These are phyloP conservation scores for Dacryopinax primogenitus DNA, from an alignment of 768 basidiomycete genomes.

Conservation along the genomic window DNA sequence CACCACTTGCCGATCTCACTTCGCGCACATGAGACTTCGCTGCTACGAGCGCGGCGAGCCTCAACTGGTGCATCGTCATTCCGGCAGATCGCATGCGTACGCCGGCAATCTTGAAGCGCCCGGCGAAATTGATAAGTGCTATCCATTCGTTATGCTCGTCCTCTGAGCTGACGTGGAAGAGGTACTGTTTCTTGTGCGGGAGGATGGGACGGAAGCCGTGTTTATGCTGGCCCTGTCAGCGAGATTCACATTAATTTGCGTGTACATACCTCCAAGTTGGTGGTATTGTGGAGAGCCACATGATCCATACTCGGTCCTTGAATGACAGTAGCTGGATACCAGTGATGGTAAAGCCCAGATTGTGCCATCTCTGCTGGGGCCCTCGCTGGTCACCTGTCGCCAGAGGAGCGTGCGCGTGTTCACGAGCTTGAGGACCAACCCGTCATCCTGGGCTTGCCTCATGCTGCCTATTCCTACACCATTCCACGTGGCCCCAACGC, in stretches of 20 bases:
- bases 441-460: slow-evolving; percentile 17
- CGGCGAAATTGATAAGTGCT: slow-evolving; percentile 82
- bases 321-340: slow-evolving; percentile 86
- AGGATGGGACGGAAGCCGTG: slow-evolving; percentile 68
- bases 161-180: slow-evolving; percentile 60
- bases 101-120: slow-evolving; percentile 74
- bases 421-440: slow-evolving; percentile 46
- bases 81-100: slow-evolving; percentile 65
- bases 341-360: slow-evolving; percentile 73
- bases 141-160: slow-evolving; percentile 83
- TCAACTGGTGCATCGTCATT: slow-evolving; percentile 56
- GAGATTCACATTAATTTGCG: not conserved
- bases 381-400: slow-evolving; percentile 47
- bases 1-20: not conserved
- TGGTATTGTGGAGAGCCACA: slow-evolving; percentile 67
- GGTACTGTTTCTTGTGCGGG: slow-evolving; percentile 60
- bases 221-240: slow-evolving; percentile 35
- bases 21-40: slow-evolving; percentile 65
- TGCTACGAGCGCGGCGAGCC: slow-evolving; percentile 72
- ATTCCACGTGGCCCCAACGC: not conserved
- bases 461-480: slow-evolving; percentile 6
- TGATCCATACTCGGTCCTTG: slow-evolving; percentile 53
- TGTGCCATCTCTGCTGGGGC: slow-evolving; percentile 78
- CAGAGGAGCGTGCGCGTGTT: slow-evolving; percentile 70
- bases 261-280: slow-evolving; percentile 62